Evolutionary conservation across 2,329 filamentous ascomycete genomes (phyloP).

Genomic region (Cladosporium sp.): DNA sequence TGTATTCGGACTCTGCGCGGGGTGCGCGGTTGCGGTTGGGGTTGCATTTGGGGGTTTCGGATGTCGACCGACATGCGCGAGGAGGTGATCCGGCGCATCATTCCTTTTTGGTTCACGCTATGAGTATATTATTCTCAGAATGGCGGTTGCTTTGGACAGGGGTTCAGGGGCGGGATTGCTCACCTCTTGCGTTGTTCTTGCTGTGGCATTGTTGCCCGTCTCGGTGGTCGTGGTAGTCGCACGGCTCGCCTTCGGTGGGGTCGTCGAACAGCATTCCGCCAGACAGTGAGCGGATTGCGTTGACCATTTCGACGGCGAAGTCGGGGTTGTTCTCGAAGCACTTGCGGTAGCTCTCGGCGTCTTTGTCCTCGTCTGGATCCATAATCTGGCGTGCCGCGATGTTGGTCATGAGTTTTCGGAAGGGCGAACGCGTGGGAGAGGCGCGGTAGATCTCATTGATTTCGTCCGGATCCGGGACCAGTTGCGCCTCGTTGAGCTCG

Average conservation of each 20-base stretch:
- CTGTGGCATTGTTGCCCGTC: slow-evolving; percentile 26
- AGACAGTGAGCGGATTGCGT: slow-evolving; percentile 44
- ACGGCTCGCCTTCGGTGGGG: slow-evolving; percentile 42
- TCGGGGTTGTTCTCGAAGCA: slow-evolving; percentile 46
- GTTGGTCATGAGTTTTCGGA: slow-evolving; percentile 45
- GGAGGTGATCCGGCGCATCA: slow-evolving; percentile 7
- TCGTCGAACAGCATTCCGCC: slow-evolving; percentile 48
- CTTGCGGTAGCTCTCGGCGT: slow-evolving; percentile 44
- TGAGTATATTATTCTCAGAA: slow-evolving; percentile 7
- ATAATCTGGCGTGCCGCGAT: slow-evolving; percentile 54
- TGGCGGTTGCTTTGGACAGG: neutral
- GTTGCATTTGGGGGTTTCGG: neutral
- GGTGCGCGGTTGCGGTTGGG: neutral
- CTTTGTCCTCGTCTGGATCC: slow-evolving; percentile 46
- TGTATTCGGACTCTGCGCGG: slow-evolving; percentile 5
- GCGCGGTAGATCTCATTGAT: slow-evolving; percentile 48
- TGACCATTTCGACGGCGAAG: slow-evolving; percentile 49
- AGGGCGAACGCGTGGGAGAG: slow-evolving; percentile 40
- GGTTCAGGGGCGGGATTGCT: neutral
- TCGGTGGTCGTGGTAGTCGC: slow-evolving; percentile 47
- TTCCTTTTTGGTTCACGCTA: slow-evolving; percentile 8
- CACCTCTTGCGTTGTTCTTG: slow-evolving; percentile 4
- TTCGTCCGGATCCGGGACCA: slow-evolving; percentile 50
- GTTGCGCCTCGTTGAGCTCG: slow-evolving; percentile 42
- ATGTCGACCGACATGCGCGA: slow-evolving; percentile 9